Evolutionary conservation across 106 monocot genomes (phyloP).

Genomic region (Xerophyta viscosa): DNA sequence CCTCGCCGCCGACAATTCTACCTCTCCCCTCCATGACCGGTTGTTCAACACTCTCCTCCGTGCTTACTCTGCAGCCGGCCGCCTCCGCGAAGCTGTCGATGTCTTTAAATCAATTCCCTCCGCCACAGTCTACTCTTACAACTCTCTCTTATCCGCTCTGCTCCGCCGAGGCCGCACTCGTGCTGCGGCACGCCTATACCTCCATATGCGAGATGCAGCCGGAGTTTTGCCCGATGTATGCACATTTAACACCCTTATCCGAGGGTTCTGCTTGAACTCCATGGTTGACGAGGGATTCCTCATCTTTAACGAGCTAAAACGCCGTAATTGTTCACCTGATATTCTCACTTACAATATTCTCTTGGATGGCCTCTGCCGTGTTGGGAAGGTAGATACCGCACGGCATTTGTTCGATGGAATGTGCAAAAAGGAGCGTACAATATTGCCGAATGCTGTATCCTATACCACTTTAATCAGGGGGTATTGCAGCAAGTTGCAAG

Average conservation of each 20-base stretch:
- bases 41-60: slow-evolving; percentile 64
- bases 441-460: slow-evolving; percentile 58
- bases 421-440: slow-evolving; percentile 15
- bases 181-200: slow-evolving; percentile 36
- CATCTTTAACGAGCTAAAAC: slow-evolving; percentile 40
- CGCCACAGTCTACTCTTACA: slow-evolving; percentile 68
- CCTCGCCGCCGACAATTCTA: slow-evolving; percentile 40
- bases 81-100: slow-evolving; percentile 28
- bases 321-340: slow-evolving; percentile 43
- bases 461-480: slow-evolving; percentile 79
- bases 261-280: slow-evolving; percentile 60
- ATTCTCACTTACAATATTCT: slow-evolving; percentile 71
- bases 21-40: slow-evolving; percentile 31
- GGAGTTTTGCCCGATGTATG: slow-evolving; percentile 38
- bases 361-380: slow-evolving; percentile 66
- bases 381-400: slow-evolving; percentile 44
- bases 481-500: slow-evolving; percentile 26
- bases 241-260: slow-evolving; percentile 81
- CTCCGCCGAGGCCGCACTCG: slow-evolving; percentile 55
- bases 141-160: slow-evolving; percentile 54
- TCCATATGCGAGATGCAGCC: slow-evolving; percentile 32
- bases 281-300: slow-evolving; percentile 36
- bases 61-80: slow-evolving; percentile 25
- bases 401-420: slow-evolving; percentile 56
- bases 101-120: slow-evolving; percentile 47